phyloP scores from a whole-genome alignment of 2,329 filamentous ascomycete species.

The Ceratocystis albifundus region DNA sequence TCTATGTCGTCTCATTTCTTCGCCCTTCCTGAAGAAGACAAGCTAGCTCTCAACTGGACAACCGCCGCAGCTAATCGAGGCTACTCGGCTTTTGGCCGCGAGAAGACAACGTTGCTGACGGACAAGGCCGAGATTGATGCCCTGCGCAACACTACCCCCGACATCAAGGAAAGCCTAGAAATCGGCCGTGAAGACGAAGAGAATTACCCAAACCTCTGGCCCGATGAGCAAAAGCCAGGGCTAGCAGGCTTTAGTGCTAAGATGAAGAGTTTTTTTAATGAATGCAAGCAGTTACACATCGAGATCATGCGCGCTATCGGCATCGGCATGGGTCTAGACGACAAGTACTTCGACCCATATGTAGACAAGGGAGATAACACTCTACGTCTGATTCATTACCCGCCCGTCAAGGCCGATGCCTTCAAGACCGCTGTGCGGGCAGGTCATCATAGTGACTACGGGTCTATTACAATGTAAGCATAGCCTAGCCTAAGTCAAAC shows the following conservation, averaged over 20 bases:
- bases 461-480: constrained; percentile 42
- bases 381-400: constrained; percentile 66
- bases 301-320: constrained; percentile 77
- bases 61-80: constrained; percentile 62
- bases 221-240: constrained; percentile 37
- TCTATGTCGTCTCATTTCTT: constrained; percentile 60
- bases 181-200: constrained; percentile 50
- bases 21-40: constrained; percentile 47
- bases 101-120: constrained; percentile 53
- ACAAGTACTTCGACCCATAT: constrained; percentile 64
- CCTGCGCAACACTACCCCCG: constrained; percentile 47
- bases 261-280: constrained; percentile 65
- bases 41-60: constrained; percentile 58
- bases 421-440: constrained; percentile 64
- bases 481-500: background rate
- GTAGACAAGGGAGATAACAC: constrained; percentile 60
- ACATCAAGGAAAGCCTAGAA: constrained; percentile 55
- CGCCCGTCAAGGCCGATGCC: constrained; percentile 51
- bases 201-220: constrained; percentile 68
- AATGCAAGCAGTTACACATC: constrained; percentile 61
- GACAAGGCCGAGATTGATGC: constrained; percentile 47
- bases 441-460: constrained; percentile 62
- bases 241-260: constrained; percentile 51
- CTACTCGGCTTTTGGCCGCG: constrained; percentile 57
- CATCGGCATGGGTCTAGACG: constrained; percentile 61